These are phyloP conservation scores for Furculomyces boomerangus DNA, from an alignment of 371 early-diverging fungal genomes.

Conservation along the genomic window DNA sequence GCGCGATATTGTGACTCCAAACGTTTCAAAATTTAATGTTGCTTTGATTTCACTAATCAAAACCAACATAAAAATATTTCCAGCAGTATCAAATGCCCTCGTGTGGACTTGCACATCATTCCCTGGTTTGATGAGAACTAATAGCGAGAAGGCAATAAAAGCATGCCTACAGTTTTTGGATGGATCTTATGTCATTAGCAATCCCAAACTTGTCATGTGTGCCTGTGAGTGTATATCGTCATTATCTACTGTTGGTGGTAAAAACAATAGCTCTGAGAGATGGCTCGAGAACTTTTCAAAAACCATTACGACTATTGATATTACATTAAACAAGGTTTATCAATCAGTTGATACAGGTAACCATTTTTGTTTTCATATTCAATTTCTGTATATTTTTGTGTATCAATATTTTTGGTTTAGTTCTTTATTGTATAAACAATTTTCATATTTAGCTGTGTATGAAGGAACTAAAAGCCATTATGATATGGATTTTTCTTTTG, in stretches of 20 bases:
- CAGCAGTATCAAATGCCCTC: not conserved
- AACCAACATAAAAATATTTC: not conserved
- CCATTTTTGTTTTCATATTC: too few species aligned
- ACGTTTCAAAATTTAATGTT: not conserved
- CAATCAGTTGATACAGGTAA: not conserved
- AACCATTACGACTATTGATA: not conserved
- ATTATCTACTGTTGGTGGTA: not conserved
- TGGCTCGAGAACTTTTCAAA: not conserved
- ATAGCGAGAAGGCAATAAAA: not conserved
- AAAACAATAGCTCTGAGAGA: not conserved
- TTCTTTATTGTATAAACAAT: not conserved
- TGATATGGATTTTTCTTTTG: not conserved
- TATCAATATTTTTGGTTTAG: too few species aligned
- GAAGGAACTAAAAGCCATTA: not conserved
- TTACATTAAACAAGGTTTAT: not conserved
- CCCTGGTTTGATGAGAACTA: not conserved
- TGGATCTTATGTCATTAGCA: not conserved
- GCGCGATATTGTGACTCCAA: not conserved
- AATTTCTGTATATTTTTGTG: too few species aligned
- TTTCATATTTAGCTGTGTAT: not conserved
- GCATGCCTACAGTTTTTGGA: not conserved
- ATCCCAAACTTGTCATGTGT: not conserved
- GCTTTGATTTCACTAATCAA: not conserved
- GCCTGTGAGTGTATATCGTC: not conserved
- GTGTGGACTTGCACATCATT: not conserved